Percentiles rank a stretch among this genome's conserved stretches.
Conservation (phyloP, 768 basidiomycete genomes). For the Serendipita indica region DNA sequence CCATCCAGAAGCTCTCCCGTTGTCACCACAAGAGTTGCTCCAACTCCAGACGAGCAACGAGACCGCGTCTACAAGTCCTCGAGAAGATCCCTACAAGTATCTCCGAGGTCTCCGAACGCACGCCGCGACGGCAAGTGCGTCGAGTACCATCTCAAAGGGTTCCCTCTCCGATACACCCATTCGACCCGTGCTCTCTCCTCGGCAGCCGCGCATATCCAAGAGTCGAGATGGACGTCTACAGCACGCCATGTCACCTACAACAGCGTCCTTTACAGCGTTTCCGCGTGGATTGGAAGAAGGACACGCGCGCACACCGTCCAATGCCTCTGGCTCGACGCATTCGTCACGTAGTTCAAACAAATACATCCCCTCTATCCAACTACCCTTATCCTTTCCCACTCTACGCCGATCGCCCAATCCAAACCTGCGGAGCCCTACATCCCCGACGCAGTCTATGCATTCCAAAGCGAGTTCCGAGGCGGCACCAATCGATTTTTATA, state of each 20-base stretch:
- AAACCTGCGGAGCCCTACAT: background rate
- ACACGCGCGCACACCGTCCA: background rate
- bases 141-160: background rate
- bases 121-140: background rate
- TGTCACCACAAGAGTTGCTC: conserved; percentile 1
- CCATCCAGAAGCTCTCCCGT: conserved; percentile 7
- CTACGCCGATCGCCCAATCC: background rate
- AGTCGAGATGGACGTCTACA: background rate
- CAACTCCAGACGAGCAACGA: background rate
- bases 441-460: background rate
- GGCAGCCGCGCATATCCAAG: background rate
- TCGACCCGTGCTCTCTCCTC: background rate
- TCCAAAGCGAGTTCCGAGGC: background rate
- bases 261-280: background rate
- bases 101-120: background rate
- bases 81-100: background rate
- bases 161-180: background rate
- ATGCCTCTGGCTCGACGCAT: background rate
- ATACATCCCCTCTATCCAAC: background rate
- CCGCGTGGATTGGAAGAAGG: background rate
- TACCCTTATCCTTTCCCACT: background rate
- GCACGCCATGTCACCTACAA: background rate
- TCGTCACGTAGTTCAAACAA: background rate
- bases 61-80: background rate
- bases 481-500: background rate